A percentile compares a stretch with the other conserved stretches of the same genome.
Evolutionary conservation across 139 green algal species (phyloP).

Genomic region (Picochlorum sp.): DNA sequence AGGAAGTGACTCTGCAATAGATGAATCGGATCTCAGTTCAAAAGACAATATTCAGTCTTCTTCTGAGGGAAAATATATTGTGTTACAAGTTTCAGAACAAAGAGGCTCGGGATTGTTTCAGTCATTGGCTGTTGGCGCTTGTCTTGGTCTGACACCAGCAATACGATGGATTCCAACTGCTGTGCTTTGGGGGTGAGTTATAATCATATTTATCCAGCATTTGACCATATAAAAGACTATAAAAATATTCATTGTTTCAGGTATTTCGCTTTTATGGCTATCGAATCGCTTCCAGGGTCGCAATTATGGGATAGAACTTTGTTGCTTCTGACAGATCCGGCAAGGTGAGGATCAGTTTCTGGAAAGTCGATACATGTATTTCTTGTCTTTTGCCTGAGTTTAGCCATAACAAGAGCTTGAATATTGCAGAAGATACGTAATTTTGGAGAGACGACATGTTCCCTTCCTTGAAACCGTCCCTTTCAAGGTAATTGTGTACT

Average conservation of each 20-base stretch:
- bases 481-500: constrained; percentile 38
- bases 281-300: constrained; percentile 59
- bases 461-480: constrained; percentile 59
- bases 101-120: constrained; percentile 63
- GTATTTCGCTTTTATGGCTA: constrained; percentile 88
- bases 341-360: not conserved
- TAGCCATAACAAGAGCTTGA: not conserved
- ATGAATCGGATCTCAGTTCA: not conserved
- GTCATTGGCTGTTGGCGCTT: constrained; percentile 48
- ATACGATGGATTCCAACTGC: constrained; percentile 52
- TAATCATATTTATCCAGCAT: too few species aligned
- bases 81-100: constrained; percentile 60
- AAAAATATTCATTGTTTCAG: too few species aligned
- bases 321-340: constrained; percentile 55
- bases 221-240: not conserved
- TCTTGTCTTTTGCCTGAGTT: not conserved
- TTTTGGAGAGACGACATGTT: constrained; percentile 31
- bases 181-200: constrained; percentile 60
- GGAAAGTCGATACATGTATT: not conserved
- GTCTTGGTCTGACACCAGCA: constrained; percentile 49
- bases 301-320: constrained; percentile 68
- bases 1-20: too few species aligned
- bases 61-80: constrained; percentile 10
- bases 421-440: not conserved
- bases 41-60: not conserved